Percentiles rank a stretch among this genome's conserved stretches.
Conservation (phyloP, 2,329 filamentous ascomycete genomes). For the Pseudogymnoascus sp. region DNA sequence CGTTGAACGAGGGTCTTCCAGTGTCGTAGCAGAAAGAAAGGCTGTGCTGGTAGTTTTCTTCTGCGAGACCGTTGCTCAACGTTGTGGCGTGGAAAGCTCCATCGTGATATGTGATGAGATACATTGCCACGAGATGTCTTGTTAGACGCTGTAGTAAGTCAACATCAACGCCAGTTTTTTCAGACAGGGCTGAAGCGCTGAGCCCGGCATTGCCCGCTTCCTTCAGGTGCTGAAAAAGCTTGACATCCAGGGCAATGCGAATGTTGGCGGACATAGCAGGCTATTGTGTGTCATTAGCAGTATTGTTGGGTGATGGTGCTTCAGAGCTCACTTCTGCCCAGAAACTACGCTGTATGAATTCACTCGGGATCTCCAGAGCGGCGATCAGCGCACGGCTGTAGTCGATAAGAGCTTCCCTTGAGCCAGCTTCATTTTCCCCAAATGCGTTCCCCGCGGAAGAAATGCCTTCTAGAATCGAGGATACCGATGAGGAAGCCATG, state of each 20-base stretch:
- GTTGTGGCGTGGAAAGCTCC: conserved; percentile 24
- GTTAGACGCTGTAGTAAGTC: conserved; percentile 24
- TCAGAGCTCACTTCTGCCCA: too few species aligned
- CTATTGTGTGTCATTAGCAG: conserved; percentile 13
- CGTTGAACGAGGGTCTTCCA: conserved; percentile 28
- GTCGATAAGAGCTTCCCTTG: conserved; percentile 32
- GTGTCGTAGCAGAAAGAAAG: conserved; percentile 33
- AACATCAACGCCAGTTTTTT: neutral
- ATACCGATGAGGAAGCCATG: neutral
- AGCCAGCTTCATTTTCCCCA: conserved; percentile 27
- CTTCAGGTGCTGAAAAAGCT: neutral
- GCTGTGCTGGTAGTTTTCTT: conserved; percentile 31
- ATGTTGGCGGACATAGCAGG: conserved; percentile 30
- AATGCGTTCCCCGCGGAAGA: conserved; percentile 26
- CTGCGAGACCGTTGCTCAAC: conserved; percentile 29
- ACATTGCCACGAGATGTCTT: conserved; percentile 34
- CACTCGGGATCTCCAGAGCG: conserved; percentile 9
- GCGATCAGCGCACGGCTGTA: conserved; percentile 30
- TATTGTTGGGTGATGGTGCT: neutral
- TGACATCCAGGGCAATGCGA: neutral
- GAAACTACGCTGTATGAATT: too few species aligned
- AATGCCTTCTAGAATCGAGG: neutral
- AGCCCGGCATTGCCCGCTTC: neutral
- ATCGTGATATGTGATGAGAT: conserved; percentile 25
- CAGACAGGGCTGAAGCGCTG: neutral